A percentile compares a stretch with the other conserved stretches of the same genome.
Evolutionary conservation across 2,329 filamentous ascomycete genomes (phyloP).

Genomic region (Talaromyces amestolkiae): DNA sequence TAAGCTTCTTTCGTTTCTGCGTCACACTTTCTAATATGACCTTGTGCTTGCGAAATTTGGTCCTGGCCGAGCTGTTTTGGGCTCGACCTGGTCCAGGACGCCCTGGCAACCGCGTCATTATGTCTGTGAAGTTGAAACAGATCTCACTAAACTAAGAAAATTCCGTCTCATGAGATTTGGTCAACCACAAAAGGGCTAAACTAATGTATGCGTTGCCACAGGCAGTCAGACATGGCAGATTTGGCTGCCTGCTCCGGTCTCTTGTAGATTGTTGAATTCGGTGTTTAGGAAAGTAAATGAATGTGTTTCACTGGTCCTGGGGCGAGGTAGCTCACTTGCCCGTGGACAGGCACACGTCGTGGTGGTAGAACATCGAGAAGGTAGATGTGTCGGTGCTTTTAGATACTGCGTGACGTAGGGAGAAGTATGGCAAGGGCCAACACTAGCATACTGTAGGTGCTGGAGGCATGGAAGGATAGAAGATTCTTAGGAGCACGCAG

Average conservation of each 20-base stretch:
- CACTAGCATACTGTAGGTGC: not conserved
- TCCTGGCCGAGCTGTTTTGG: slow-evolving; percentile 33
- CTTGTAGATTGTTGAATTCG: not conserved
- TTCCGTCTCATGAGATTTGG: not conserved
- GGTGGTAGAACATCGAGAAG: slow-evolving; percentile 1
- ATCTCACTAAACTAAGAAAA: not conserved
- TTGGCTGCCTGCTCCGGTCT: not conserved
- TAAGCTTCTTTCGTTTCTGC: slow-evolving; percentile 60
- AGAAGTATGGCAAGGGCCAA: not conserved
- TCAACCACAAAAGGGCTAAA: not conserved
- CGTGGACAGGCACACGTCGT: not conserved
- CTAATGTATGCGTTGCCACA: slow-evolving; percentile 7
- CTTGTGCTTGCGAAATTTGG: slow-evolving; percentile 50
- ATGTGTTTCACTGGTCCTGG: not conserved
- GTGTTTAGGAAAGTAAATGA: not conserved
- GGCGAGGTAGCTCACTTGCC: not conserved
- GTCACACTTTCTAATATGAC: slow-evolving; percentile 58
- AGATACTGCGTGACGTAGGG: slow-evolving; percentile 4
- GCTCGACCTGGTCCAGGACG: slow-evolving; percentile 31
- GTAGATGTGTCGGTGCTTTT: not conserved
- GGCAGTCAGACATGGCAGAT: slow-evolving; percentile 4
- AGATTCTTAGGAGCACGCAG: not conserved
- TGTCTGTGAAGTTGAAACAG: slow-evolving; percentile 10
- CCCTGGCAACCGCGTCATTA: slow-evolving; percentile 32
- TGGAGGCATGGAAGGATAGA: not conserved